Base-by-base conservation (phyloP, 108 stramenopile genomes). In the Cyclotella kingstonii region DNA sequence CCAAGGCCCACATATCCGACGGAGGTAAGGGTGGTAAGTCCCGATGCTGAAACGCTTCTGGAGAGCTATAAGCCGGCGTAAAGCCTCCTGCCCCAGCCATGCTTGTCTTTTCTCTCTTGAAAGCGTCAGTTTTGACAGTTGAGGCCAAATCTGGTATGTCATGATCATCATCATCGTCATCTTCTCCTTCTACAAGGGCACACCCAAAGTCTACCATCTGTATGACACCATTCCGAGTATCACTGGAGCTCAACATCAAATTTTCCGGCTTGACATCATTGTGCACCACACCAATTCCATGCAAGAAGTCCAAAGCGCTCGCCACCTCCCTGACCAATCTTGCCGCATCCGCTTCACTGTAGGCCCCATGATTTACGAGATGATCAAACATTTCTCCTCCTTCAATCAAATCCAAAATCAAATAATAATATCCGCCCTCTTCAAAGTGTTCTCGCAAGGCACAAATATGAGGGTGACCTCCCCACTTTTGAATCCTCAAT, bases 361-460 rank as follows among this genome's bases (percentile, higher is more conserved):
- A 94, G 0, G 93, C 85, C 17, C 93, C 93, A 52, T 83, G 78
- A 39, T 80, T 74, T 19, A 89, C 85, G 57, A 94, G 59, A 49
- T 89, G 87, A 74, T 94, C 87, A 72, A 94, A 94, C 73, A 94
- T 68, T 68, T 94, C 93, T 38, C 89, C 87, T 1, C 93, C 93
- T 12, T 57, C 62, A 29, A 94, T 73, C 41, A 87, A 80, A 70
- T 94, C 93, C 41, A 94, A 48, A 17, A 89, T 81, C 50, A 94
- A 40, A 71, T 80, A 81, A 63, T 76, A 94, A 50, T 73, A 80
- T 4, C 50, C 80, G 54, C 74, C 68, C 21, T 89, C 73, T 26
- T 90, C 85, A 59, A 85, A 89, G 46, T 86, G 78, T 43, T 86
- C 84, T 19, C 82, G 74, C 48, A 94, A 50, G 3, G 69, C 74